Percentiles rank a stretch among this genome's conserved stretches.
Conservation (phyloP, 1,139 yeast species). For the Scheffersomyces quercinus region DNA sequence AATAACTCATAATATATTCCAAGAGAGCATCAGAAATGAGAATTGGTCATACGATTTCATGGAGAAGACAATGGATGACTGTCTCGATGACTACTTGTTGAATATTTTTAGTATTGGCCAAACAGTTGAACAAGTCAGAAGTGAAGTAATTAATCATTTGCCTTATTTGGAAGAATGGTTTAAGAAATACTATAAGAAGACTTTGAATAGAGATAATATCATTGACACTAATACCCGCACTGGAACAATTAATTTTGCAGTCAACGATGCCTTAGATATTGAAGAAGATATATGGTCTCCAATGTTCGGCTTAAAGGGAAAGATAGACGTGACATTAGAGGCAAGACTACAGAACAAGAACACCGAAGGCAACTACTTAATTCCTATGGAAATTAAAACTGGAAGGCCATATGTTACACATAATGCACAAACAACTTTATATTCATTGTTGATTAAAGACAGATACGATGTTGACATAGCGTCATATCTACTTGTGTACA, state of each 20-base stretch:
- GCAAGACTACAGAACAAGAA: conserved; percentile 36
- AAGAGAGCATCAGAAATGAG: conserved; percentile 54
- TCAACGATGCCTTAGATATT: conserved; percentile 69
- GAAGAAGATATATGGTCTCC: conserved; percentile 96
- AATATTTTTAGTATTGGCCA: conserved; percentile 61
- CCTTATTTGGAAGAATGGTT: conserved; percentile 70
- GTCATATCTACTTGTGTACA: conserved; percentile 72
- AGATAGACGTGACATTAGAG: conserved; percentile 83
- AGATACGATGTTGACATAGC: conserved; percentile 69
- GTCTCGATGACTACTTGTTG: conserved; percentile 45
- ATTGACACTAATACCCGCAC: conserved; percentile 42
- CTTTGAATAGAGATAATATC: conserved; percentile 18
- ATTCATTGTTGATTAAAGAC: conserved; percentile 76
- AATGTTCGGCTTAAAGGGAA: conserved; percentile 85
- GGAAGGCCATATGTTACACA: conserved; percentile 71
- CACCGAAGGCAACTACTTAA: conserved; percentile 44
- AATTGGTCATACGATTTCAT: conserved; percentile 48
- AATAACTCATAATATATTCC: conserved; percentile 78
- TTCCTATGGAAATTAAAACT: conserved; percentile 89
- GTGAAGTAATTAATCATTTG: conserved; percentile 51
- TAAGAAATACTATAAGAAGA: conserved; percentile 37
- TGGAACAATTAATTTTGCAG: conserved; percentile 42
- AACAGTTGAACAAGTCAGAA: conserved; percentile 45
- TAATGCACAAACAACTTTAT: conserved; percentile 86
- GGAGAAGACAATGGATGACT: conserved; percentile 41